phyloP scores from a whole-genome alignment of 1,139 yeast genomes.

The Suhomyces panamericanus region DNA sequence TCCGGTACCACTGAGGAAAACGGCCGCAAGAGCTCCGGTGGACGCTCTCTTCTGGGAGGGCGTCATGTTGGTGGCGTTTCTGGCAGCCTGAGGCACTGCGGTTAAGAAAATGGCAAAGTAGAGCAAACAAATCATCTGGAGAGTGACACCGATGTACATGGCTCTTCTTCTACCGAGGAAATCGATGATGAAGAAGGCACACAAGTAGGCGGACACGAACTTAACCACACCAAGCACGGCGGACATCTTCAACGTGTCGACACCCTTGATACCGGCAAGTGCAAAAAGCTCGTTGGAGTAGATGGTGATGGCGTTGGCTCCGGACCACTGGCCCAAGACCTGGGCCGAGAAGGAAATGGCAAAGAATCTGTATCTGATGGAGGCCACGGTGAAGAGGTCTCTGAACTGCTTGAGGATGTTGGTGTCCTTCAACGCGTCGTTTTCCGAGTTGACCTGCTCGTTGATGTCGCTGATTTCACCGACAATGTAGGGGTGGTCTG shows the following conservation, averaged over 20 bases:
- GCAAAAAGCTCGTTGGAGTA: constrained; percentile 54
- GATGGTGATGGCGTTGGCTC: constrained; percentile 53
- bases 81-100: constrained; percentile 47
- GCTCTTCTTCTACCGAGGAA: constrained; percentile 46
- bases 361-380: constrained; percentile 48
- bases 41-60: constrained; percentile 40
- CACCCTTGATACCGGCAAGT: constrained; percentile 47
- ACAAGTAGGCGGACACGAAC: constrained; percentile 42
- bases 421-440: constrained; percentile 32
- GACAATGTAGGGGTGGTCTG: constrained; percentile 50
- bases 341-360: constrained; percentile 45
- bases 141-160: constrained; percentile 39
- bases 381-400: constrained; percentile 37
- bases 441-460: constrained; percentile 43
- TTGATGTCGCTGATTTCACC: constrained; percentile 55
- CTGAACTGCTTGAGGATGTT: constrained; percentile 27
- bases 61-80: constrained; percentile 27
- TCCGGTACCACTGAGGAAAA: constrained; percentile 55
- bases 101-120: constrained; percentile 49
- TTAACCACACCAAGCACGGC: constrained; percentile 52
- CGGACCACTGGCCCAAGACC: constrained; percentile 61
- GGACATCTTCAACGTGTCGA: constrained; percentile 44
- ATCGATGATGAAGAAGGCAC: constrained; percentile 51
- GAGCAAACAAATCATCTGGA: constrained; percentile 32
- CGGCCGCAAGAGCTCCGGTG: constrained; percentile 52